Evolutionary conservation across 2,329 filamentous ascomycete species (phyloP), one percentile per base, ranked within the genome.

Genomic region (Xylariaceae sp.): DNA sequence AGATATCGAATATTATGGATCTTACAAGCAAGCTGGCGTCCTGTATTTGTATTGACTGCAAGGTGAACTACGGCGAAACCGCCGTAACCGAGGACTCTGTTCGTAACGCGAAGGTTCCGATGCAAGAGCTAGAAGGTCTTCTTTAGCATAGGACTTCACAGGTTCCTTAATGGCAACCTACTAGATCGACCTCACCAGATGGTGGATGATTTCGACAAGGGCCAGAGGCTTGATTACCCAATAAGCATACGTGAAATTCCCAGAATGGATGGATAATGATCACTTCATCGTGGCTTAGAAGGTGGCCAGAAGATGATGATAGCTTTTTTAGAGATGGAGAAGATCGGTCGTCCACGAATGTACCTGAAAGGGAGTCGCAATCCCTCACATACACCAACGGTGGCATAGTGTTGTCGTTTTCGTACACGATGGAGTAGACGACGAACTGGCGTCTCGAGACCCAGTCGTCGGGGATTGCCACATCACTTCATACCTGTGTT

Each of bases 1-100:
- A 26, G 5, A 5, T 32, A n/a, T 50, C 53, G 38, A 46, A 54
- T 31, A 37, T 53, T 48, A 36, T 85, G 64, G 7, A 85, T 60
- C 51, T 88, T 87, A 64, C 83, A 88, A 9, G 81, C 81, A 14
- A 85, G 48, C 51, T 87, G 83, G 39, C 68, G 69, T 26, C 69
- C 66, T 0, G 71, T 74, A 5, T 57, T 57, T 16, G 63, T 56
- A 12, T 84, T 69, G 3, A 70, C 55, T 4, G 72, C 76, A 8
- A 81, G 62, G 39, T 73, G 68, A 3, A 83, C 73, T 29, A 61
- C 61, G 7, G 73, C 74, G 51, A 69, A 68, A 2, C 64, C 67
- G 5, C 79, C 79, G 23, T 59, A 52, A 4, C 79, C 78, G 16
- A 83, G 62, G 3, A 68, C 54, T 8, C 70, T 68, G 28, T 66